Conservation (phyloP, 192 early-diverging fungal species). For the Allomyces arbusculus region DNA sequence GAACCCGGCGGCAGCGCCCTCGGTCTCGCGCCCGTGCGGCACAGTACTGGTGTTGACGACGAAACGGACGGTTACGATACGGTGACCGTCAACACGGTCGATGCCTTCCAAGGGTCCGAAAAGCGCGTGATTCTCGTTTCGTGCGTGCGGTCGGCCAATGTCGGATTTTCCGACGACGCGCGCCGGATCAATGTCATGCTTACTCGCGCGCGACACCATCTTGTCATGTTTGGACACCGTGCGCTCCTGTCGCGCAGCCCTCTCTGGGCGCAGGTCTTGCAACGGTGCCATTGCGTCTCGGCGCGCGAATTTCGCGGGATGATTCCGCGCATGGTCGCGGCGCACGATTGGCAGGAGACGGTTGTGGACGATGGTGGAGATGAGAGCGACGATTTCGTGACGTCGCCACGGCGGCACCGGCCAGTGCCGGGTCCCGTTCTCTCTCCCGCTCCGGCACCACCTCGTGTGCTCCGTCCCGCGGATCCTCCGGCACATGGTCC, state of each 20-base stretch:
- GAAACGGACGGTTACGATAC: no score
- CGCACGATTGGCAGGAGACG: background rate
- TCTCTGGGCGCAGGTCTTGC: background rate
- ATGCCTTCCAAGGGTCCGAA: constrained; percentile 35
- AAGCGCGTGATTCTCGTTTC: constrained; percentile 27
- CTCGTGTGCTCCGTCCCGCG: no score
- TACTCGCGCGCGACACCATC: constrained; percentile 18
- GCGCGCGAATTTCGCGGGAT: background rate
- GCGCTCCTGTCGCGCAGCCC: background rate
- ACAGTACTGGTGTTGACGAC: no score
- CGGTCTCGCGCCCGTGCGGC: background rate
- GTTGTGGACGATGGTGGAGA: background rate
- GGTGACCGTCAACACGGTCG: constrained; percentile 28
- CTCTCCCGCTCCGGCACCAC: no score
- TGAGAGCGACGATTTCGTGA: background rate
- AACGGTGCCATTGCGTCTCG: no score
- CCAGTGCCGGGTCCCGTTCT: no score
- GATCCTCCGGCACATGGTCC: no score
- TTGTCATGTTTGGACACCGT: constrained; percentile 2
- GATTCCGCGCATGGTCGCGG: background rate
- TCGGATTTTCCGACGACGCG: constrained; percentile 24
- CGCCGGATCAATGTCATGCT: constrained; percentile 31
- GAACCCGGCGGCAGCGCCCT: constrained; percentile 3
- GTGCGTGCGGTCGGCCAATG: constrained; percentile 19
- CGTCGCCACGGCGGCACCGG: background rate